phyloP scores from a whole-genome alignment of 352 stramenopile genomes.

The Phytophthora citricola region DNA sequence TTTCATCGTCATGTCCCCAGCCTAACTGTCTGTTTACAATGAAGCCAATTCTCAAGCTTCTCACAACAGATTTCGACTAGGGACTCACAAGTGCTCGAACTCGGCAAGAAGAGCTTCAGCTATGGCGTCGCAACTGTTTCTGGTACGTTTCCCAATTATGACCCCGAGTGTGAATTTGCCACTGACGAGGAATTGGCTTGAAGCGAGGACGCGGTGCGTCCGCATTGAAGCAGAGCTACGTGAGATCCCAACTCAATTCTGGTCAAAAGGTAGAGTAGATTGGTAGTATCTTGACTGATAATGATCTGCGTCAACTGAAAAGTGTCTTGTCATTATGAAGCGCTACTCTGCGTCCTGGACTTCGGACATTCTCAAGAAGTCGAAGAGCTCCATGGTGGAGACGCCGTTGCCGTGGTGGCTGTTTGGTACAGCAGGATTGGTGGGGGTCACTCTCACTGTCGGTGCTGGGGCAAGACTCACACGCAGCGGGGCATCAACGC shows the following conservation, averaged over 20 bases:
- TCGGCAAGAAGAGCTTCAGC: not conserved
- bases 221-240: slow-evolving; percentile 1
- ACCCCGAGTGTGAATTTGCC: not conserved
- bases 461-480: slow-evolving; percentile 96
- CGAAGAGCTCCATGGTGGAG: slow-evolving; percentile 44
- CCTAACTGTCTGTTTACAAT: slow-evolving; percentile 21
- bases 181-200: slow-evolving; percentile 1
- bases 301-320: not conserved
- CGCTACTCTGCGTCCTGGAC: slow-evolving; percentile 40
- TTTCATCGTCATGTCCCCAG: slow-evolving; percentile 11
- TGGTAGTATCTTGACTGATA: not conserved
- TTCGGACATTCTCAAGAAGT: slow-evolving; percentile 33
- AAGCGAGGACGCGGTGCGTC: slow-evolving; percentile 22
- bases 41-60: not conserved
- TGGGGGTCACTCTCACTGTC: slow-evolving; percentile 96
- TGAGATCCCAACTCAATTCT: slow-evolving; percentile 8
- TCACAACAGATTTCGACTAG: slow-evolving; percentile 25
- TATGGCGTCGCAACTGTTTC: slow-evolving; percentile 33
- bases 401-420: slow-evolving; percentile 92
- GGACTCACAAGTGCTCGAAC: not conserved
- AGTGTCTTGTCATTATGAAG: slow-evolving; percentile 8
- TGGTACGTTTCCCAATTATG: slow-evolving; percentile 16
- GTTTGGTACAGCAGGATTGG: slow-evolving; percentile 89
- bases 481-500: slow-evolving; percentile 93
- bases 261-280: slow-evolving; percentile 23